Evolutionary conservation across 1,284 basidiomycete genomes (phyloP).

Genomic region (Anthracocystis walkeri): DNA sequence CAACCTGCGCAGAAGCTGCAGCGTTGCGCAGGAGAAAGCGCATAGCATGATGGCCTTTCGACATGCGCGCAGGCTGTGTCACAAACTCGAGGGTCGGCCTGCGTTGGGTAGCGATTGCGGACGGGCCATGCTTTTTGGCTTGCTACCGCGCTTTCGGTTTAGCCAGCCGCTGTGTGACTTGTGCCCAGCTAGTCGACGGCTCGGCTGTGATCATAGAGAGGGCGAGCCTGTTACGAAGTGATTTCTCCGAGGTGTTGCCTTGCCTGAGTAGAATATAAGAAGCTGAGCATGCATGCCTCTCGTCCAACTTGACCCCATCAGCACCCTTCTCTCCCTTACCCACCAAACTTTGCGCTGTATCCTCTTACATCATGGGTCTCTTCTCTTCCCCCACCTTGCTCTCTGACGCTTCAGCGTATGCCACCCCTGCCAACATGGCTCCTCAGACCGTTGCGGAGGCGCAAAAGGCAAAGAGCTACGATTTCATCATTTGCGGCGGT

Average conservation of each 20-base stretch:
- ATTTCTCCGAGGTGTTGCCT: too few species aligned
- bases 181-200: too few species aligned
- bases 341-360: neutral
- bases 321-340: neutral
- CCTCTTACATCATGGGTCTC: slow-evolving; percentile 40
- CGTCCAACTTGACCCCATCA: neutral
- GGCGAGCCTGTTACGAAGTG: too few species aligned
- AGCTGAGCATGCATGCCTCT: neutral
- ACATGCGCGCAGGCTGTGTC: neutral
- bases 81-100: neutral
- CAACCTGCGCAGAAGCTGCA: neutral
- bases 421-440: slow-evolving; percentile 39
- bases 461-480: slow-evolving; percentile 46
- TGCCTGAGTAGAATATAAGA: too few species aligned
- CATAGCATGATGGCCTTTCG: too few species aligned
- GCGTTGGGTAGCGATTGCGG: slow-evolving; percentile 4
- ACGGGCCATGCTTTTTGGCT: slow-evolving; percentile 4
- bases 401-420: slow-evolving; percentile 36
- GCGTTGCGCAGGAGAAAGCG: neutral
- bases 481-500: slow-evolving; percentile 57
- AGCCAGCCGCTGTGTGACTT: too few species aligned
- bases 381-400: slow-evolving; percentile 37
- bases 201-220: too few species aligned
- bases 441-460: slow-evolving; percentile 40
- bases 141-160: neutral